Evolutionary conservation across 78 protist species (phyloP).

Genomic region (Pelomyxa schiedti): DNA sequence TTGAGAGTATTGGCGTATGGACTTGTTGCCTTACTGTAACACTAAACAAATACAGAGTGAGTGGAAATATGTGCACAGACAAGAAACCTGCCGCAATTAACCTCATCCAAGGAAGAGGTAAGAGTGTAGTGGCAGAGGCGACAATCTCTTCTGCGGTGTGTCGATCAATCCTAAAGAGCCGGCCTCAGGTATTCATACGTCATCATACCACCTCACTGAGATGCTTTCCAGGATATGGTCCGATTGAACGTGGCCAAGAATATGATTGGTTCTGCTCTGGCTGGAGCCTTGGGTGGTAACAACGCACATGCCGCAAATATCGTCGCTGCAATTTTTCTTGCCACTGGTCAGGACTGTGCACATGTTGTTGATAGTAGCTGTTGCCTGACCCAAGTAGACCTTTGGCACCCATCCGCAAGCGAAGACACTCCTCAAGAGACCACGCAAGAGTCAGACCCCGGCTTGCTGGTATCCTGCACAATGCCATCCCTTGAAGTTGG

Average conservation of each 20-base stretch:
- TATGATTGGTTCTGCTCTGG: constrained; percentile 87
- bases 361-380: constrained; percentile 85
- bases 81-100: constrained; percentile 82
- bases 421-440: neutral
- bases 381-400: constrained; percentile 88
- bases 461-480: constrained; percentile 59
- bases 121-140: constrained; percentile 80
- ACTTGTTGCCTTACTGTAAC: neutral
- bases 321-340: constrained; percentile 89
- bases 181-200: no score
- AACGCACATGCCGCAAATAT: constrained; percentile 95
- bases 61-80: constrained; percentile 78
- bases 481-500: constrained; percentile 96
- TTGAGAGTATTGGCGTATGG: neutral
- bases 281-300: constrained; percentile 89
- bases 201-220: no score
- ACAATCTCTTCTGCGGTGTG: constrained; percentile 55
- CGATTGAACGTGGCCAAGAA: constrained; percentile 75
- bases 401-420: constrained; percentile 16
- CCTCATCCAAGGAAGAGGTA: constrained; percentile 92
- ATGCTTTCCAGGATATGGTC: constrained; percentile 44
- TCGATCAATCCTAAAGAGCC: constrained; percentile 69
- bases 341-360: constrained; percentile 95
- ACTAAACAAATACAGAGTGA: neutral
- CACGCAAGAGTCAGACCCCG: constrained; percentile 20